Conservation (phyloP, 495 filamentous ascomycete genomes). For the Penicillium verhagenii region DNA sequence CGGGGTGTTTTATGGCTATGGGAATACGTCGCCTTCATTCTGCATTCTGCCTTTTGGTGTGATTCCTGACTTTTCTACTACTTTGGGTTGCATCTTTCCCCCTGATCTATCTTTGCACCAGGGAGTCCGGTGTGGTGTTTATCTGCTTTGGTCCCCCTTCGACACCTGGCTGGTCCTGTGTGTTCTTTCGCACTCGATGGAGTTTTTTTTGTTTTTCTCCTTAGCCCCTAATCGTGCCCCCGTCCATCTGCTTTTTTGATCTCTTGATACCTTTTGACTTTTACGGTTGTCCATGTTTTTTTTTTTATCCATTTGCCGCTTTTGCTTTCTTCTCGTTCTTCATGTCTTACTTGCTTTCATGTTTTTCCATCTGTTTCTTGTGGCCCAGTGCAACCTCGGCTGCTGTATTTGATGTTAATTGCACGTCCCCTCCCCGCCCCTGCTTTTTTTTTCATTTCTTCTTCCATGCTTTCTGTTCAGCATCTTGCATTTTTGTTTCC, state of each 20-base stretch:
- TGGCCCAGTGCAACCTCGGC: constrained; percentile 25
- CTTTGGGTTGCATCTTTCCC: constrained; percentile 29
- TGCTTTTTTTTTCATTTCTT: constrained; percentile 4
- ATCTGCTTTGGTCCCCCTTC: constrained; percentile 35
- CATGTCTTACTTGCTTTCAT: constrained; percentile 8
- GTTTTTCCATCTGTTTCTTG: constrained; percentile 17
- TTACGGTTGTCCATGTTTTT: neutral
- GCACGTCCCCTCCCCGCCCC: constrained; percentile 19
- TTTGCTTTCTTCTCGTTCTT: constrained; percentile 14
- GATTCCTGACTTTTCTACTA: constrained; percentile 33
- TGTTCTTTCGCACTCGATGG: constrained; percentile 50
- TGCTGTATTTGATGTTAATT: constrained; percentile 31
- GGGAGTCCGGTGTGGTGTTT: constrained; percentile 52
- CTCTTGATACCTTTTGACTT: constrained; percentile 33
- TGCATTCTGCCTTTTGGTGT: constrained; percentile 35
- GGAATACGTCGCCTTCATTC: constrained; percentile 34
- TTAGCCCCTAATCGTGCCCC: constrained; percentile 36
- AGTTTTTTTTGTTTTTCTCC: constrained; percentile 31
- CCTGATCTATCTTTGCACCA: constrained; percentile 36
- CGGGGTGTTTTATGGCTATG: constrained; percentile 33
- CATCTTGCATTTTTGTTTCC: constrained; percentile 20
- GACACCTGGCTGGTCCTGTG: constrained; percentile 55
- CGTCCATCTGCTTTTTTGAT: constrained; percentile 26
- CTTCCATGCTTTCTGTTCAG: constrained; percentile 17
- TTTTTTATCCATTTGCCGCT: constrained; percentile 7